A percentile compares a stretch with the other conserved stretches of the same genome.
These are phyloP conservation scores for Alternaria sp. DNA, from an alignment of 2,329 filamentous ascomycete species.

Conservation along the genomic window DNA sequence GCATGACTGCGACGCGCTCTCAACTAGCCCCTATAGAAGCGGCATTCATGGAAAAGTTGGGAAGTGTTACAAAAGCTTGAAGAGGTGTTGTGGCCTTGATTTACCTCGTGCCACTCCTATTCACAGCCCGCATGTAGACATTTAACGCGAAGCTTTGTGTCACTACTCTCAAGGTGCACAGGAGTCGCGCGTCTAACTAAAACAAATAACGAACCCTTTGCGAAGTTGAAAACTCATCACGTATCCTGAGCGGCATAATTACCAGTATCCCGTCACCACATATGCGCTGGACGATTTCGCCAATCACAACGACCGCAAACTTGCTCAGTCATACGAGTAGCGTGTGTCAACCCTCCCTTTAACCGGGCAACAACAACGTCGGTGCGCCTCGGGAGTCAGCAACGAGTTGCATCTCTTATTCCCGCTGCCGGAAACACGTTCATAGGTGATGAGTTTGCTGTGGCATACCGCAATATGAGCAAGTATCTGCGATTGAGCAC, in stretches of 20 bases:
- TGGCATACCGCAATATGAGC: neutral
- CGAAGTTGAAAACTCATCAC: neutral
- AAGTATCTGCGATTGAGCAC: neutral
- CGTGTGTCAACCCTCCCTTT: neutral
- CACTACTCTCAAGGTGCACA: neutral
- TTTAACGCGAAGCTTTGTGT: neutral
- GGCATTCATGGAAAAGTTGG: conserved; percentile 26
- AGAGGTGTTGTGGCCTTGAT: neutral
- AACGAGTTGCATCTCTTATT: neutral
- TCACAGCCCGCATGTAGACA: neutral
- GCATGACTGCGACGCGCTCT: conserved; percentile 39
- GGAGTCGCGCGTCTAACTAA: neutral
- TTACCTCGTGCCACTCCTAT: neutral
- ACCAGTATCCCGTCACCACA: neutral
- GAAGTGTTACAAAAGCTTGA: neutral
- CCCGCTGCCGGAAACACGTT: neutral
- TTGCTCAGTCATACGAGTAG: neutral
- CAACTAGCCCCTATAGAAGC: conserved; percentile 29
- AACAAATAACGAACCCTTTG: neutral
- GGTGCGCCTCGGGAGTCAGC: neutral
- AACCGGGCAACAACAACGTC: neutral
- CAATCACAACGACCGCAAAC: neutral
- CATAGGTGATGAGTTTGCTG: neutral
- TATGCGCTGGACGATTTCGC: neutral
- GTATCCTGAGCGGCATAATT: neutral